These are phyloP conservation scores for cucumber (Cucumis sativus) DNA, from an alignment of 306 rosid genomes.

Conservation along the genomic window DNA sequence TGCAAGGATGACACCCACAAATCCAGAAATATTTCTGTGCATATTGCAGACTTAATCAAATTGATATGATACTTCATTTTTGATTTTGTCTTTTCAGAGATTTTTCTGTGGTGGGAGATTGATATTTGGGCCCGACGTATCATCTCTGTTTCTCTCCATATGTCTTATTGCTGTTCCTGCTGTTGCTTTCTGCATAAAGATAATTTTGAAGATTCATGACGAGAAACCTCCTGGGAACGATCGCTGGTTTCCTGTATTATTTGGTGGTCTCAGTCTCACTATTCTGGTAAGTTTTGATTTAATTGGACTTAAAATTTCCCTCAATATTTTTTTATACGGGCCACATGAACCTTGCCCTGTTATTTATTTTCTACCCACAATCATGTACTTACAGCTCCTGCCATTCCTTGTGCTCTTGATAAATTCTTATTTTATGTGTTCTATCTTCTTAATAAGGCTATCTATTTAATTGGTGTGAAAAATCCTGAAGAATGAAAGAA, in stretches of 20 bases:
- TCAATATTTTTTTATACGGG: background rate
- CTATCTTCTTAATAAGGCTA: background rate
- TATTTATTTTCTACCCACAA: background rate
- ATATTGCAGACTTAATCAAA: slow-evolving; percentile 11
- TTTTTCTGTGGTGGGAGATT: slow-evolving; percentile 85
- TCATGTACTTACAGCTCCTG: background rate
- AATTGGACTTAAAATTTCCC: background rate
- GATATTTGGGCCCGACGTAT: slow-evolving; percentile 83
- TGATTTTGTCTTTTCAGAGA: slow-evolving; percentile 36
- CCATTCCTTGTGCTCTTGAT: background rate
- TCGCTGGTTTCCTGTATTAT: slow-evolving; percentile 41
- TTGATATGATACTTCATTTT: slow-evolving; percentile 13
- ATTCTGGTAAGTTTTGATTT: slow-evolving; percentile 41
- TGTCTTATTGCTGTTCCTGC: slow-evolving; percentile 64
- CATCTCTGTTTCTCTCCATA: slow-evolving; percentile 57
- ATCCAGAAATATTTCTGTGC: background rate
- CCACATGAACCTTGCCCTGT: background rate
- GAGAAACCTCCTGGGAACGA: background rate
- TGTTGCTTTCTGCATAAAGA: slow-evolving; percentile 52
- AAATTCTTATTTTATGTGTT: background rate
- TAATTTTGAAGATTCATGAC: slow-evolving; percentile 24
- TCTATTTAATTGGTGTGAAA: background rate
- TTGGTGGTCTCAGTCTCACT: slow-evolving; percentile 38
- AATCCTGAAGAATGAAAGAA: background rate
- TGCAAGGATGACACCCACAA: too few species aligned